Evolutionary conservation across 495 filamentous ascomycete genomes (phyloP).

Genomic region (Penicillium pulvis): DNA sequence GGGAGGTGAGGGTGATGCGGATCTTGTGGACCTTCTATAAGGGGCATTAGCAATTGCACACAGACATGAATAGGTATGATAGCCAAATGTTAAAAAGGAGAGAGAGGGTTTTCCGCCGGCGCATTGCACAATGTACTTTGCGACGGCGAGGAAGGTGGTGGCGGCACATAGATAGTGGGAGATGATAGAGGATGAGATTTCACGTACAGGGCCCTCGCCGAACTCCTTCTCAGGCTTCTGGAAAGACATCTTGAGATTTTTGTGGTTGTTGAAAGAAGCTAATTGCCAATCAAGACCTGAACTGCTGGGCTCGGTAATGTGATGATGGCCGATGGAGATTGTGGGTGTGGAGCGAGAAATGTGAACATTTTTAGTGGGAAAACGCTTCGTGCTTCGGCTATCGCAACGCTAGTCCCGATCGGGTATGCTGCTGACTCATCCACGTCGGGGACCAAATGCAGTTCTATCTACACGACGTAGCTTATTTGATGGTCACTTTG

Average conservation of each 20-base stretch:
- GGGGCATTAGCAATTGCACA: constrained; percentile 17
- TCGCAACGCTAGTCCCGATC: constrained; percentile 34
- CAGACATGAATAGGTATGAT: background rate
- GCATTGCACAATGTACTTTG: constrained; percentile 1
- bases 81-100: background rate
- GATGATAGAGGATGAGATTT: constrained; percentile 1
- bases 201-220: constrained; percentile 75
- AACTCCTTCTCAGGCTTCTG: constrained; percentile 95
- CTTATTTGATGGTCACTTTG: constrained; percentile 9
- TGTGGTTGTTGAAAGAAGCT: constrained; percentile 29
- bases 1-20: constrained; percentile 94
- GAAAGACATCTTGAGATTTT: constrained; percentile 79
- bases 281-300: constrained; percentile 61
- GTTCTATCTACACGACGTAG: constrained; percentile 10
- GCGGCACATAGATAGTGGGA: background rate
- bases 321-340: constrained; percentile 61
- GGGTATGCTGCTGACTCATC: constrained; percentile 9
- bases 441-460: constrained; percentile 23
- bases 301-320: constrained; percentile 76
- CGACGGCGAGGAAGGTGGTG: constrained; percentile 6
- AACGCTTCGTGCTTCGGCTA: constrained; percentile 52
- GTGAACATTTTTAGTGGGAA: constrained; percentile 33
- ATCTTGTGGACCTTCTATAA: constrained; percentile 93
- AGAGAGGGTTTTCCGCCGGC: background rate
- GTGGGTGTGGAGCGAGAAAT: constrained; percentile 36